These are phyloP conservation scores for Elongisporangium anandrum DNA, from an alignment of 352 stramenopile species.

Conservation along the genomic window DNA sequence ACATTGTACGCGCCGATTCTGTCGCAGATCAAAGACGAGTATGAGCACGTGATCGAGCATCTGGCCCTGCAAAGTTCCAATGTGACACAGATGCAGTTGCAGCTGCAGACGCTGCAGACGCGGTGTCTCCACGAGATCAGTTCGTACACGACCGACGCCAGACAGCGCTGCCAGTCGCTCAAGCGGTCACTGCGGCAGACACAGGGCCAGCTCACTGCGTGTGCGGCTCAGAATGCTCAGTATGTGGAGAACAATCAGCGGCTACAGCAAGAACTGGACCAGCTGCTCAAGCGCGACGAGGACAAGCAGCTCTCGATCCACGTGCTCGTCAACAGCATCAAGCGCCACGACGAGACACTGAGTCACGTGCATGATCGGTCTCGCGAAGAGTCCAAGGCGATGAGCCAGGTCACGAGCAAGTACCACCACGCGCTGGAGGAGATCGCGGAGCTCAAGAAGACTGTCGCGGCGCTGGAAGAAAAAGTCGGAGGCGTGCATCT, in stretches of 20 bases:
- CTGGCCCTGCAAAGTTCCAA: constrained; percentile 33
- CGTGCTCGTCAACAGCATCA: constrained; percentile 56
- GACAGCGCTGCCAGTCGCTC: constrained; percentile 24
- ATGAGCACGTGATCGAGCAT: constrained; percentile 35
- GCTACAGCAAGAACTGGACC: constrained; percentile 22
- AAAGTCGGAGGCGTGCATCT: constrained; percentile 64
- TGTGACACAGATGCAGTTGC: constrained; percentile 39
- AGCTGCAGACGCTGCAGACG: constrained; percentile 54
- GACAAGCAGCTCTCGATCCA: constrained; percentile 51
- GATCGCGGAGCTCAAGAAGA: constrained; percentile 67
- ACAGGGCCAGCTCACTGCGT: constrained; percentile 44
- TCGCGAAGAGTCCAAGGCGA: constrained; percentile 37
- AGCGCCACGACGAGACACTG: constrained; percentile 72
- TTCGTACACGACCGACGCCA: constrained; percentile 34
- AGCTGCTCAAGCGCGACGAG: constrained; percentile 23
- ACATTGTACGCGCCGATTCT: constrained; percentile 63
- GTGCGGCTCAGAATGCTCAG: constrained; percentile 39
- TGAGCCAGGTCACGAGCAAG: constrained; percentile 50
- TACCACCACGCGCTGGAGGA: constrained; percentile 72
- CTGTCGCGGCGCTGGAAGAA: constrained; percentile 58
- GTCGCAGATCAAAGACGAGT: constrained; percentile 56
- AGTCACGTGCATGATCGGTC: constrained; percentile 51
- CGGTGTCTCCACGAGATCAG: constrained; percentile 60
- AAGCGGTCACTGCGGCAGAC: constrained; percentile 50
- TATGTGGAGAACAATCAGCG: constrained; percentile 18